Evolutionary conservation across 2,329 filamentous ascomycete genomes (phyloP), one percentile per base, ranked within the genome.

Genomic region (Neonectria magnoliae): DNA sequence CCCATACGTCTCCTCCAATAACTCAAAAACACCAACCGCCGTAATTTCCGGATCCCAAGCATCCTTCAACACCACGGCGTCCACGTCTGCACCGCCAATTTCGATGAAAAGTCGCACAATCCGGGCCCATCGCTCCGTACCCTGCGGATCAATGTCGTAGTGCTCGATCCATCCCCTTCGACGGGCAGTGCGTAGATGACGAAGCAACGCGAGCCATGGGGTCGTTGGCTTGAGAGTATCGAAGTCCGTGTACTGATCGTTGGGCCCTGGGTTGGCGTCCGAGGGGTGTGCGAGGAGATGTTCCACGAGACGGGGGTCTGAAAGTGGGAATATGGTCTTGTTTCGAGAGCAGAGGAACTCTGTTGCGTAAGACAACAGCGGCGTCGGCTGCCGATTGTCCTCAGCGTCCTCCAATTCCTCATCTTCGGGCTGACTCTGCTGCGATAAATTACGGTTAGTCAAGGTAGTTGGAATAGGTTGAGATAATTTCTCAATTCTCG

Each of bases 341-440:
- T 75, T 73, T 10, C 77, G 71, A 0, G 76, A 77, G 60, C 76
- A 78, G 18, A 78, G 68, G 25, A 77, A 78, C 42, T 80, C 77
- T 2, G 72, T 73, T 2, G 77, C 77, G 36, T 78, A 76, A 0
- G 73, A 63, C 1, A 80, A 54, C 1, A 80, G 66, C 7, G 77
- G 78, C 4, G 76, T 76, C 1, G 71, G 63, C 3, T 65, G 68
- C 36, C 29, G 9, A 16, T 59, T 48, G 1, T 44, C 48, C 0
- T 60, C 56, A 0, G 42, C 29, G 0, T 60, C 22, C 1, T 44
- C 47, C 9, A 20, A 18, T 4, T 20, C 18, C 4, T 48, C 29
- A 2, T 60, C 18, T 1, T 41, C 38, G 4, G 18, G 10, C 6
- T 33, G n/a, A 4, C 45, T 36, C 1, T 67, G 51, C 2, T 64